A percentile compares a stretch with the other conserved stretches of the same genome.
Conservation (phyloP, 179 eudicot species). For the Beta corolliflora region DNA sequence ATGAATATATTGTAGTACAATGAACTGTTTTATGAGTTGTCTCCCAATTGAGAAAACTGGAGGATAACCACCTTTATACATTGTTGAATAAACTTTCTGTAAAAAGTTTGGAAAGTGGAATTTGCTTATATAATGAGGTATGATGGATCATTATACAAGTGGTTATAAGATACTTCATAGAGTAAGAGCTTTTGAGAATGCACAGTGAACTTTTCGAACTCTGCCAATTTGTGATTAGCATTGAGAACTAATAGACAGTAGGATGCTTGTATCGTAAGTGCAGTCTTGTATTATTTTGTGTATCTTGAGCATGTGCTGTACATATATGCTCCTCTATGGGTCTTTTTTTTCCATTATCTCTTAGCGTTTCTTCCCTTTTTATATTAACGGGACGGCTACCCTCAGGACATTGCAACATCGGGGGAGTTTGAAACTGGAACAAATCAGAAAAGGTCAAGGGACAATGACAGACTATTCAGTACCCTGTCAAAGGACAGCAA, state of each 20-base stretch:
- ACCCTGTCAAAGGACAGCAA: conserved; percentile 26
- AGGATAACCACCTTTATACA: neutral
- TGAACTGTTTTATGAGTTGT: neutral
- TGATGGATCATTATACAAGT: neutral
- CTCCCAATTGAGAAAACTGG: neutral
- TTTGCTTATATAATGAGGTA: neutral
- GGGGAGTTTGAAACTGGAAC: conserved; percentile 27
- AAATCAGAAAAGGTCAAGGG: conserved; percentile 39
- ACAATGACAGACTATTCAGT: conserved; percentile 1
- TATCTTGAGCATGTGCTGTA: neutral
- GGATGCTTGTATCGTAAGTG: neutral
- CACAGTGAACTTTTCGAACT: neutral
- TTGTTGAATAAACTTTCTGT: neutral
- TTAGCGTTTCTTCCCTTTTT: neutral
- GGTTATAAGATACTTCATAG: neutral
- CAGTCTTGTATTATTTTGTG: neutral
- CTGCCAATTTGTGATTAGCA: neutral
- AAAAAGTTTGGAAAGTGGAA: neutral
- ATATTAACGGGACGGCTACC: conserved; percentile 6
- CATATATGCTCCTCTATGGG: neutral
- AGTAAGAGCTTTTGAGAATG: neutral
- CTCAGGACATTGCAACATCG: conserved; percentile 38
- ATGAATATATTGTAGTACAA: neutral
- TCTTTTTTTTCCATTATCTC: neutral
- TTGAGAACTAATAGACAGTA: neutral